Evolutionary conservation across 1,139 yeast species (phyloP).

Genomic region (Zygoascus sp.): DNA sequence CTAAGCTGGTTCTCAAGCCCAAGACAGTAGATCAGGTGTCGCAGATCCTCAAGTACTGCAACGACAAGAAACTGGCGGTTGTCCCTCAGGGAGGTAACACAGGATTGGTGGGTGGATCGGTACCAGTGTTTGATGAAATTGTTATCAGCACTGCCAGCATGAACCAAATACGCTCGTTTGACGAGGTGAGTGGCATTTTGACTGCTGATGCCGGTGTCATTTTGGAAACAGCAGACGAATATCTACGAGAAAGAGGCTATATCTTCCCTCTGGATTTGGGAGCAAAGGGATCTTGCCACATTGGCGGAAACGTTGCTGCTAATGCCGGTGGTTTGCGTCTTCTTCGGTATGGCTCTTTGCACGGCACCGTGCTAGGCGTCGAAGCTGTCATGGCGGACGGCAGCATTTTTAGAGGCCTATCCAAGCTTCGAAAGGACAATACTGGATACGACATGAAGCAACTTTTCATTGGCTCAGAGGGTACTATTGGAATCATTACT

Average conservation of each 20-base stretch:
- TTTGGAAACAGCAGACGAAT: constrained; percentile 79
- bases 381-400: constrained; percentile 94
- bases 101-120: constrained; percentile 92
- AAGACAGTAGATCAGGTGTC: constrained; percentile 77
- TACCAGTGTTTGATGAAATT: constrained; percentile 90
- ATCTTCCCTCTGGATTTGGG: constrained; percentile 94
- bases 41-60: constrained; percentile 73
- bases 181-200: constrained; percentile 74
- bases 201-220: constrained; percentile 91
- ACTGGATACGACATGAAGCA: constrained; percentile 94
- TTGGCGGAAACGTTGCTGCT: constrained; percentile 94
- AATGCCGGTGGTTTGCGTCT: constrained; percentile 94
- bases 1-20: constrained; percentile 78
- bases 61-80: constrained; percentile 70
- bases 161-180: constrained; percentile 79
- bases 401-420: constrained; percentile 69
- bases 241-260: constrained; percentile 72
- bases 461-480: constrained; percentile 88
- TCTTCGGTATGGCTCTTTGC: constrained; percentile 85
- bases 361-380: constrained; percentile 85
- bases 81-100: constrained; percentile 99
- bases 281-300: constrained; percentile 95
- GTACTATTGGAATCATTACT: constrained; percentile 84
- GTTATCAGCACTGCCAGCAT: constrained; percentile 63
- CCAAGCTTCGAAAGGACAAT: constrained; percentile 84